Evolutionary conservation across 176 grass and related monocot genomes (phyloP), one percentile per base, ranked within the genome.

Genomic region (Eragrostis nindensis): DNA sequence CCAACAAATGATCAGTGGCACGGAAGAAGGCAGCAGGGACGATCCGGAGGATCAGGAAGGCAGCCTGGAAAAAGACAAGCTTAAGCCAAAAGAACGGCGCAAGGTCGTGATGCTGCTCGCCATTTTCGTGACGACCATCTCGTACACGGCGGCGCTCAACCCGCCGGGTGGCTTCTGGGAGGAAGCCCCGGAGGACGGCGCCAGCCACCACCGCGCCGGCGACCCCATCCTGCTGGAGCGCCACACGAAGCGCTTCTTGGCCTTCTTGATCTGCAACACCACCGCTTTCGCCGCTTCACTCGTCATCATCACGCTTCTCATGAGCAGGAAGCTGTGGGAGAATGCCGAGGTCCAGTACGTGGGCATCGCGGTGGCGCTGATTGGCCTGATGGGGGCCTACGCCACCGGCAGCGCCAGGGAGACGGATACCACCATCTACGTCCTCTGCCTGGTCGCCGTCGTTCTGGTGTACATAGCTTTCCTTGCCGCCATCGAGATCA

Each of bases 321-420:
- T 66, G 63, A 66, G 63, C 16, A 6, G 62, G 3, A 40, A 6
- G 30, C 13, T 65, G 30, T 36, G 39, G 32, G 11, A 24, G 0
- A 17, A 2, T 7, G 1, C 1, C 11, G 7, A 2, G 17, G 5
- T 0, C 9, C 18, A 24, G 1, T 43, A 11, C 5, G 26, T 14
- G 5, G 27, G n/a, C 74, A 71, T 78, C 41, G 64, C 29, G 25
- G 43, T 71, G 36, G 73, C 75, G 17, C 85, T 77, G 66, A 2
- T 76, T 10, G 66, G 79, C 79, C 16, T 87, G 16, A 24, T 86
- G 62, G 70, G 52, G 0, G 62, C 84, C 50, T 86, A 86, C 43
- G 41, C 42, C 0, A 41, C 62, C 7, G 85, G 85, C 0, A 69
- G 60, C 21, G 36, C 61, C 70, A 52, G 68, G 26, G 49, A 59